These are phyloP conservation scores for Schoenoplectus tabernaemontani DNA, from an alignment of 202 grass and related monocot species.

Conservation along the genomic window DNA sequence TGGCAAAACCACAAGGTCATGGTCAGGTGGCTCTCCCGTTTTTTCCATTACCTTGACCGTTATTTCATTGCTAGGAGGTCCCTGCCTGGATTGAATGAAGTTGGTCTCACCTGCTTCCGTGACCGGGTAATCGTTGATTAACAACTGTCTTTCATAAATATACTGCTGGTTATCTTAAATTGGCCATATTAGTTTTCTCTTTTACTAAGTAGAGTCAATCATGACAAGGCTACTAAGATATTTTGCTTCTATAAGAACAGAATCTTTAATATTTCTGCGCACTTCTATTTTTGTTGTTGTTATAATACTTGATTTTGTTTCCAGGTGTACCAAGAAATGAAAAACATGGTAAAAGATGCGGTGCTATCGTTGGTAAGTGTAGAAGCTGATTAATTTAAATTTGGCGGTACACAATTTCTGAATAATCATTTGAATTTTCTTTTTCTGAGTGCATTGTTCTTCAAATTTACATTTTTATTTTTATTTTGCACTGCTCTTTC, in stretches of 20 bases:
- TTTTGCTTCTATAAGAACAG: neutral
- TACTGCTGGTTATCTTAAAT: neutral
- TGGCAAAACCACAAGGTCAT: conserved; percentile 93
- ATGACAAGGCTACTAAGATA: neutral
- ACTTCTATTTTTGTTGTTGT: conserved; percentile 17
- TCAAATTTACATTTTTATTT: neutral
- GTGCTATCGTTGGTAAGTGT: conserved; percentile 73
- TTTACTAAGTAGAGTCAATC: conserved; percentile 5
- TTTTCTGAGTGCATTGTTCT: neutral
- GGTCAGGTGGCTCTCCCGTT: conserved; percentile 97
- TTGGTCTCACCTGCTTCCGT: conserved; percentile 81
- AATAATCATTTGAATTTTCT: neutral
- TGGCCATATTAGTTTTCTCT: neutral
- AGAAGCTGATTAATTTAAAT: neutral
- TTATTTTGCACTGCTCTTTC: neutral
- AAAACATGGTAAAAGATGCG: conserved; percentile 76
- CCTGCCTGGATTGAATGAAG: conserved; percentile 59
- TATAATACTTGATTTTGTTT: neutral
- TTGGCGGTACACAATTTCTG: neutral
- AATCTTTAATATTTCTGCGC: neutral
- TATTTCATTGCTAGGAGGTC: conserved; percentile 97
- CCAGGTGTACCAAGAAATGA: conserved; percentile 89
- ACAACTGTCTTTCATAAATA: too few species aligned
- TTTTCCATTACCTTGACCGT: conserved; percentile 89
- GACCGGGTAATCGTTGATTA: conserved; percentile 50